Evolutionary conservation across 1,284 basidiomycete species (phyloP), one percentile per base, ranked within the genome.

Genomic region (Salmacisia buchloeana): DNA sequence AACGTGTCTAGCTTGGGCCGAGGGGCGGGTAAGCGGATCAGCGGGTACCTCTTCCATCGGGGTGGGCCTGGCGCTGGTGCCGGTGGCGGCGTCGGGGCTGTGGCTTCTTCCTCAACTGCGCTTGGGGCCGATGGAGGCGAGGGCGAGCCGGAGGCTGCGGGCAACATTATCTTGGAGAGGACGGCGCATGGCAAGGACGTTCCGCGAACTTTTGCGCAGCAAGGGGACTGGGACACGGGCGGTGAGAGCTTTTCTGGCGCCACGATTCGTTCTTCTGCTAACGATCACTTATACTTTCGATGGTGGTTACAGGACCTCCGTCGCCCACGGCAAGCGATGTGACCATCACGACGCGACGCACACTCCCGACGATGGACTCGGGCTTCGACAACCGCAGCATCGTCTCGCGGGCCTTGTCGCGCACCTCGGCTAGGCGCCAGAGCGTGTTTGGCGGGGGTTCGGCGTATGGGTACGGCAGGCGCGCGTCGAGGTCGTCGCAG

Each of bases 191-290:
- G 49, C 15, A 63, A 58, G 25, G 64, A 62, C 52, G 60, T 76
- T 13, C 62, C 65, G 5, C 65, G 74, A 34, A 76, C 73, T 1
- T 76, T 76, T 46, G 75, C 74, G 0, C 74, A 76, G 62, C 73
- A 76, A 62, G 71, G 73, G 41, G 74, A 76, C 61, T 63, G 73
- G 57, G 74, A 76, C 39, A 76, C 74, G 7, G 74, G 74, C 29
- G 74, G 74, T 4, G 29, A 54, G 49, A 33, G 31, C 21, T n/a
- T 18, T 29, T 27, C 6, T 4, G 27, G 13, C 4, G 34, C 49
- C 34, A 12, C 27, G 27, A 27, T 5, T 33, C 1, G 13, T n/a
- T 25, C 27, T 9, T 6, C 15, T 31, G 3, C 18, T 31, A 2
- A 31, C n/a, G 29, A 7, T 54, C 12, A 31, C 29, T 10, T 15